These are phyloP conservation scores for Papilionanthe hybrid DNA, from an alignment of 116 monocot species.

Conservation along the genomic window DNA sequence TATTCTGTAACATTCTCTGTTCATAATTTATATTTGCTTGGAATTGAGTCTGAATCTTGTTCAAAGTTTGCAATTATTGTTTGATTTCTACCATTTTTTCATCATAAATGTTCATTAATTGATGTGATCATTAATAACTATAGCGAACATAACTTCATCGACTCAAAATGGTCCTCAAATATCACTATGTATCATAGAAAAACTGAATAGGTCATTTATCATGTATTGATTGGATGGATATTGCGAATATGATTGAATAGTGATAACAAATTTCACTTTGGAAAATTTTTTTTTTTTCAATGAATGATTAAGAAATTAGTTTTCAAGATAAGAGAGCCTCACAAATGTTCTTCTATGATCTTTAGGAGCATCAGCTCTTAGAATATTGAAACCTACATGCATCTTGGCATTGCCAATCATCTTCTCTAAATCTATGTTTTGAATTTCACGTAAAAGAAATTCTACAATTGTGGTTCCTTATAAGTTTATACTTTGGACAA, in stretches of 20 bases:
- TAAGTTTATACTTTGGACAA: background rate
- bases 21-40: background rate
- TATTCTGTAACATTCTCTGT: background rate
- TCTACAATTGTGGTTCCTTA: background rate
- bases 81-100: background rate
- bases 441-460: background rate
- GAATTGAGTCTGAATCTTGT: constrained; percentile 2
- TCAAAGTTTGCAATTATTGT: background rate
- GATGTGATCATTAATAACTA: constrained; percentile 2
- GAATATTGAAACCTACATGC: background rate
- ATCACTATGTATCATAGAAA: constrained; percentile 9
- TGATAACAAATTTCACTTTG: constrained; percentile 6
- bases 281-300: background rate
- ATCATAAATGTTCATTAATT: constrained; percentile 1
- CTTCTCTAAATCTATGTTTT: background rate
- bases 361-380: background rate
- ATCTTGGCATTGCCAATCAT: constrained; percentile 9
- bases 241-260: constrained; percentile 2
- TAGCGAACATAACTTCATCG: background rate
- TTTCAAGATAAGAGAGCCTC: background rate
- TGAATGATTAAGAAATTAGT: constrained; percentile 5
- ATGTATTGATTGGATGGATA: background rate
- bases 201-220: background rate
- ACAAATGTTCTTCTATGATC: background rate
- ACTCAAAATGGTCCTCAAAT: constrained; percentile 6